phyloP scores from a whole-genome alignment of 1,284 basidiomycete genomes.

The Flammula alnicola region DNA sequence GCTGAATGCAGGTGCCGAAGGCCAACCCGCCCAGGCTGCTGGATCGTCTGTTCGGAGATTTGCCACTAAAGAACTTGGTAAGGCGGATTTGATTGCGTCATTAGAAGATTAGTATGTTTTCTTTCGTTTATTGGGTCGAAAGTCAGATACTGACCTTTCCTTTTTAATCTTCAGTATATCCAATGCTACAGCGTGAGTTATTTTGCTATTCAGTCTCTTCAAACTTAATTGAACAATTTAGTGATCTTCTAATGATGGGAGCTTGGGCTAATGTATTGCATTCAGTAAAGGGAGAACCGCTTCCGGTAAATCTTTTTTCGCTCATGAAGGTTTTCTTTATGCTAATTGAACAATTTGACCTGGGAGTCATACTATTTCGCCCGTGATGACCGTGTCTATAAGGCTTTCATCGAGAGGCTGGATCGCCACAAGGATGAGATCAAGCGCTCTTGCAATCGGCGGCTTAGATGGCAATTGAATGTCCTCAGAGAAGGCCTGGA shows the following conservation, averaged over 20 bases:
- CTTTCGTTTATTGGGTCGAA: slow-evolving; percentile 9
- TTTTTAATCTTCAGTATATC: slow-evolving; percentile 65
- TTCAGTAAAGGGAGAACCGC: slow-evolving; percentile 53
- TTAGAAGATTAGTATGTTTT: slow-evolving; percentile 81
- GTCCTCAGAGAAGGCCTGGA: slow-evolving; percentile 65
- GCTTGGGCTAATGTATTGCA: slow-evolving; percentile 70
- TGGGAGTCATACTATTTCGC: slow-evolving; percentile 77
- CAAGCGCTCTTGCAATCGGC: slow-evolving; percentile 50
- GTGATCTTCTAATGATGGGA: slow-evolving; percentile 52
- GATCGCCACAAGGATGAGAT: slow-evolving; percentile 58
- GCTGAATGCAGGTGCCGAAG: slow-evolving; percentile 61
- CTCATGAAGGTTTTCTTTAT: background rate
- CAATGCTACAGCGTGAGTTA: slow-evolving; percentile 68
- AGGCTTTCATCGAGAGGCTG: slow-evolving; percentile 65
- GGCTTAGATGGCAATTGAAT: slow-evolving; percentile 73
- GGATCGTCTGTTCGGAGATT: slow-evolving; percentile 72
- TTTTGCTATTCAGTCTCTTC: background rate
- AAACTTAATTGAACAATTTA: slow-evolving; percentile 2
- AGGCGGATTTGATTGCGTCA: slow-evolving; percentile 74
- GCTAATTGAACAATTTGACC: background rate
- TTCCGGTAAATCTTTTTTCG: slow-evolving; percentile 56
- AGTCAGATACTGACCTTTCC: too few relatives aligned
- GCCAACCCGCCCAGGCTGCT: slow-evolving; percentile 71
- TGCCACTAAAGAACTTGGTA: slow-evolving; percentile 76
- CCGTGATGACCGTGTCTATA: slow-evolving; percentile 79